Base-by-base conservation (phyloP, 176 grass and related monocot species). In the Guadua angustifolia region DNA sequence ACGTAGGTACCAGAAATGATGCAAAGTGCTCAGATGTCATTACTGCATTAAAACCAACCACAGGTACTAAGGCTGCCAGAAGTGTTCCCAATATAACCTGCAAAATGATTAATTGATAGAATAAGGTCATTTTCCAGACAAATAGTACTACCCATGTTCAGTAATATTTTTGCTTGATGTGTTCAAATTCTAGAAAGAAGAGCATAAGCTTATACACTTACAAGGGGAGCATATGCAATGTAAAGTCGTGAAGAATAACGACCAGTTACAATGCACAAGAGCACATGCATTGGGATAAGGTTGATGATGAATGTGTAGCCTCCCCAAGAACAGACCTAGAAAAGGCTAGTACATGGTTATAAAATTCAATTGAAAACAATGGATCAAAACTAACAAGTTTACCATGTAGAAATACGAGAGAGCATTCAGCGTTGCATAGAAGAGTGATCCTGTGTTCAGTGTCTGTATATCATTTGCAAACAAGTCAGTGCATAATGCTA, bases 331-430 rank as follows among this genome's bases (percentile, higher is more conserved):
- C 97, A 99, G 55, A 99, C 97, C 97, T 99, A 61, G 3, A 89
- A 90, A 88, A 84, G 36, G 25, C 12, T 75, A 88, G 47, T 29
- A 53, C 38, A 60, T 78, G 61, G 45, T 89, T 86, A 83, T 7
- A 88, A 77, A 74, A 86, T 86, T 81, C 51, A 76, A 79, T 64
- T 35, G 32, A 51, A 74, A 53, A 82, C 50, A 24, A 66, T 57
- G 40, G 24, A 74, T 52, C 39, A 79, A 86, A 74, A 49, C 77
- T 43, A 85, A 46, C 36, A 78, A 18, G 26, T 39, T 89, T 99
- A 99, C 97, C 97, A 99, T 99, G 93, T 99, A 99, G 86, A 99
- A 99, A 83, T 96, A 99, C 33, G 97, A 86, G 69, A 99, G 91
- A 89, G 97, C 86, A 83, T 96, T 99, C 56, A 99, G 79, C 0